Conservation (phyloP, 2,329 filamentous ascomycete species). For the Fusarium sterilihyphosum region DNA sequence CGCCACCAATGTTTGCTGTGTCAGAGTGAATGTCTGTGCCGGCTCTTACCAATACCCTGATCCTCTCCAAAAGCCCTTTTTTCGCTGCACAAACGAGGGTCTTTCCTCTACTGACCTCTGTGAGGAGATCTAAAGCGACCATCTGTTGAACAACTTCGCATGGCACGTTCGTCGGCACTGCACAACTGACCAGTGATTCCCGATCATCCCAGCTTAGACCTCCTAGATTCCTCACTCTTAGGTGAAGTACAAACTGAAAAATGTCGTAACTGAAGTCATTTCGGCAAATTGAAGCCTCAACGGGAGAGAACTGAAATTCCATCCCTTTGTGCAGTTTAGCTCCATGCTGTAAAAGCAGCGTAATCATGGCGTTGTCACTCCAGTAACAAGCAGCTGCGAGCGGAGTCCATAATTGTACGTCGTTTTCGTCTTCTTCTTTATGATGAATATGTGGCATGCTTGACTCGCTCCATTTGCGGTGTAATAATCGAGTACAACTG, state of each 20-base stretch:
- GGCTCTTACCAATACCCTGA: not conserved
- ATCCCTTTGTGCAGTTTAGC: not conserved
- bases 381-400: not conserved
- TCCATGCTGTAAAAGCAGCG: not conserved
- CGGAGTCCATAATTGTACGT: not conserved
- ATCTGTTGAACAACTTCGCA: not conserved
- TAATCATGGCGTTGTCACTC: not conserved
- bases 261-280: not conserved
- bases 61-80: not conserved
- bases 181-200: not conserved
- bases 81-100: not conserved
- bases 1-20: not conserved
- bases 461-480: not conserved
- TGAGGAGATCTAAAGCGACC: not conserved
- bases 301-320: not conserved
- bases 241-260: not conserved
- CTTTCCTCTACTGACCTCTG: not conserved
- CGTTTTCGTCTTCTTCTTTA: not conserved
- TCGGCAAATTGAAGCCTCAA: not conserved
- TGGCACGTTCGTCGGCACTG: not conserved
- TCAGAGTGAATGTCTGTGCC: not conserved
- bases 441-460: not conserved
- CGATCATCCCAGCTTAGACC: not conserved
- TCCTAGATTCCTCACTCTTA: not conserved
- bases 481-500: not conserved